Evolutionary conservation across 1,139 yeast genomes (phyloP).

Genomic region (Scheffersomyces segobiensis): DNA sequence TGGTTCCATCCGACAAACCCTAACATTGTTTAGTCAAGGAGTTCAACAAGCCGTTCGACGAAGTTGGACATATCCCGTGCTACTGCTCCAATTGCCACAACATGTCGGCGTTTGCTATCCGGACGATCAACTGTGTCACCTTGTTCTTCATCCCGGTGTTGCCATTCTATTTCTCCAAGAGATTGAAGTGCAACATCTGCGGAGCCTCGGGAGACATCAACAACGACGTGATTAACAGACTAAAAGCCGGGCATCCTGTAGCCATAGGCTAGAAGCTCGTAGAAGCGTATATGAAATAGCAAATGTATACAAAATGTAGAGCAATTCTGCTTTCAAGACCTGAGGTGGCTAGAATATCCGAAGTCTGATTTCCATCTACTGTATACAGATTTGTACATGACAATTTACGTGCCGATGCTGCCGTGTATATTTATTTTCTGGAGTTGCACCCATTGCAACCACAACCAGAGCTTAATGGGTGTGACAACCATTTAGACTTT

Average conservation of each 20-base stretch:
- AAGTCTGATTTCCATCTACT: background rate
- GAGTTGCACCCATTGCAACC: background rate
- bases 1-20: constrained; percentile 1
- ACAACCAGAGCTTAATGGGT: background rate
- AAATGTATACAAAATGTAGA: background rate
- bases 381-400: background rate
- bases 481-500: background rate
- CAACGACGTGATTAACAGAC: constrained; percentile 27
- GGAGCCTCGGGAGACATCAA: constrained; percentile 44
- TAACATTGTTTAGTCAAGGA: constrained; percentile 14
- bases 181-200: constrained; percentile 45
- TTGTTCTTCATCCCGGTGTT: constrained; percentile 46
- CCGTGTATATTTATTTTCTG: background rate
- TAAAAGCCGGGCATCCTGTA: constrained; percentile 43
- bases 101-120: constrained; percentile 44
- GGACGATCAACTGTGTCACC: constrained; percentile 45
- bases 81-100: constrained; percentile 39
- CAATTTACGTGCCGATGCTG: background rate
- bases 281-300: background rate
- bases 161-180: constrained; percentile 41
- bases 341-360: no score
- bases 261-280: constrained; percentile 23
- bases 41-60: constrained; percentile 16
- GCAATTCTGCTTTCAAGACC: background rate
- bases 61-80: constrained; percentile 14